Evolutionary conservation across 2,329 filamentous ascomycete species (phyloP).

Genomic region (Penicillium brasilianum): DNA sequence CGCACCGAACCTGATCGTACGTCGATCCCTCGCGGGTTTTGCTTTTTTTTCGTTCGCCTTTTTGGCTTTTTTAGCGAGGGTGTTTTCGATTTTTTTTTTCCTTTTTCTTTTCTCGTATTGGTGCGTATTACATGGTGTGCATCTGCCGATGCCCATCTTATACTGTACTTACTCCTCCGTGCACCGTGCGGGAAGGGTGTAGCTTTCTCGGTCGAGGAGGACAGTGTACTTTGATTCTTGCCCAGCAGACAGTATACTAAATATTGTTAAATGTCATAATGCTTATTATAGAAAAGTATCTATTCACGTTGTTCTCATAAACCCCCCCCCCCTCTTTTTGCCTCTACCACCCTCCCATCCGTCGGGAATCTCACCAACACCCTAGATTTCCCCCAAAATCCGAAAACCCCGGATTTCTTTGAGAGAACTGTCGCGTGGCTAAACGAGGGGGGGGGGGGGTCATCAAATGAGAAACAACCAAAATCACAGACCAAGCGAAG

Average conservation of each 20-base stretch:
- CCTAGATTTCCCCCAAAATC: background rate
- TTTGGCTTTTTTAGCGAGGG: constrained; percentile 2
- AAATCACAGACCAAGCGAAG: background rate
- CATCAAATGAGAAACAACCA: background rate
- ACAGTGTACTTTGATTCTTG: background rate
- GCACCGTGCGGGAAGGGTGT: constrained; percentile 1
- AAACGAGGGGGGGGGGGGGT: background rate
- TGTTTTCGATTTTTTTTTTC: background rate
- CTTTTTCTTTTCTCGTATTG: constrained; percentile 2
- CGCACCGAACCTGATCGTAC: constrained; percentile 37
- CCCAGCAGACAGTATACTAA: background rate
- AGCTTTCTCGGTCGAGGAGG: background rate
- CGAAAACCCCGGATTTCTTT: constrained; percentile 20
- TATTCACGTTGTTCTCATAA: background rate
- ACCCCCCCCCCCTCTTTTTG: background rate
- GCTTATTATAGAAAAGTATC: background rate
- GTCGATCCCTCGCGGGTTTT: constrained; percentile 27
- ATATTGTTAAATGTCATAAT: background rate
- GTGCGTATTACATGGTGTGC: constrained; percentile 5
- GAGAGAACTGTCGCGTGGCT: constrained; percentile 24
- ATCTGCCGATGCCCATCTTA: constrained; percentile 8
- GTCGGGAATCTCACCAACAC: background rate
- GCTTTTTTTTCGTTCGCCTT: background rate
- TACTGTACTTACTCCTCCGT: background rate
- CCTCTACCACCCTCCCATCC: background rate